Conservation (phyloP, 2,329 filamentous ascomycete genomes). For the Pyricularia sp. region DNA sequence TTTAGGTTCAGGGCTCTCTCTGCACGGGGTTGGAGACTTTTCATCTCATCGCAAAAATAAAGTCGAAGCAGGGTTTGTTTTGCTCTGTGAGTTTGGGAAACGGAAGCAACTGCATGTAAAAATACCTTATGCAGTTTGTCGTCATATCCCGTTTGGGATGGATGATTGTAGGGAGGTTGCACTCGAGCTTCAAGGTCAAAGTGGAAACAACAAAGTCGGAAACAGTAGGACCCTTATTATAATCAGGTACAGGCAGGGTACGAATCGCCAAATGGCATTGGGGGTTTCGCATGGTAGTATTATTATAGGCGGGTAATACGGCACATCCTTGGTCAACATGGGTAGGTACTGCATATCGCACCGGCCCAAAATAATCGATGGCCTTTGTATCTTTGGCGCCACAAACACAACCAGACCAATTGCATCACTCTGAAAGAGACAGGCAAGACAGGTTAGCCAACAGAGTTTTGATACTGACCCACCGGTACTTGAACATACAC, state of each 20-base stretch:
- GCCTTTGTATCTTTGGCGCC: background rate
- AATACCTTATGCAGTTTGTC: background rate
- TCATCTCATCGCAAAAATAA: background rate
- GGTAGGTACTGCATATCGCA: background rate
- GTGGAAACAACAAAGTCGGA: background rate
- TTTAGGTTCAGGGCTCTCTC: background rate
- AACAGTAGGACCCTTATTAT: background rate
- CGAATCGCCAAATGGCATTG: background rate
- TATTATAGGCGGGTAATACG: background rate
- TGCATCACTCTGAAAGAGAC: background rate
- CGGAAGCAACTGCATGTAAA: background rate
- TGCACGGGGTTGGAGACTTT: background rate
- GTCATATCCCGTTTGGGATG: background rate
- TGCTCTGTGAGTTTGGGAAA: background rate
- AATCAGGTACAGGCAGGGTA: background rate
- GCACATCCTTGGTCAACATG: background rate
- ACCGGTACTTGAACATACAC: background rate
- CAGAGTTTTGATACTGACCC: background rate
- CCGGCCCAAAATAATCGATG: too few species aligned
- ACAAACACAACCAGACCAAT: background rate
- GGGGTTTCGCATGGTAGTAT: background rate
- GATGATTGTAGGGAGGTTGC: background rate
- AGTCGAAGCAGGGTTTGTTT: background rate
- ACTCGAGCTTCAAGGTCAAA: background rate
- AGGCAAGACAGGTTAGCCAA: background rate